Evolutionary conservation across 2,329 filamentous ascomycete genomes (phyloP), one percentile per base, ranked within the genome.

Genomic region (Pseudocercospora macadamiae): DNA sequence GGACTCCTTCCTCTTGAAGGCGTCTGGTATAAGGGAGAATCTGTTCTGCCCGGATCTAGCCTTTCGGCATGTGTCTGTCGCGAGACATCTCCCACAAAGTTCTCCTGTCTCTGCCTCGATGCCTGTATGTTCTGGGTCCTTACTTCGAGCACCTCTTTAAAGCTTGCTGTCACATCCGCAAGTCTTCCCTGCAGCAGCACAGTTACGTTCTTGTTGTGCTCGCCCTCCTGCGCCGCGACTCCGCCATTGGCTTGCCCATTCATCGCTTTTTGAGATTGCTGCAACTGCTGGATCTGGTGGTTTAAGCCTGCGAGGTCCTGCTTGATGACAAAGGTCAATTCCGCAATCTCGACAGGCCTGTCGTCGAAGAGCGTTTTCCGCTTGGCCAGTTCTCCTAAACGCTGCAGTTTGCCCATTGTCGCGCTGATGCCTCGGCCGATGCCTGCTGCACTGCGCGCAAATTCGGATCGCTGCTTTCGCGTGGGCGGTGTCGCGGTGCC

Each of bases 121-220:
- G 93, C 95, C 76, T 97, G 95, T 64, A 99, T 96, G 75, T 97
- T 99, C 81, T 96, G 96, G 54, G 95, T 97, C 59, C 95, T 87
- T 39, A 96, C 90, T 75, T 99, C 95, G 8, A 99, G 82, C 4
- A 97, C 93, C 69, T 97, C 93, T 76, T 97, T 97, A 83, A 99
- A 97, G 74, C 93, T 96, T 63, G 89, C 91, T 23, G 90, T 90
- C 3, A 99, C 93, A 71, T 96, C 92, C 36, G 92, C 93, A 37
- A 97, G 81, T 72, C 95, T 95, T 62, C 91, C 91, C 76, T 97
- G 92, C 16, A 97, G 80, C 72, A 97, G 83, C 62, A 96, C 87
- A 2, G 97, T 90, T 28, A 97, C 95, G 72, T 97, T 97, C 77
- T 96, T 96, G 80, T 96, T 96, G 79, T 99, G 96, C 73, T 97